Base-by-base conservation (phyloP, 345 rosid species). In the Lagerstroemia speciosa region DNA sequence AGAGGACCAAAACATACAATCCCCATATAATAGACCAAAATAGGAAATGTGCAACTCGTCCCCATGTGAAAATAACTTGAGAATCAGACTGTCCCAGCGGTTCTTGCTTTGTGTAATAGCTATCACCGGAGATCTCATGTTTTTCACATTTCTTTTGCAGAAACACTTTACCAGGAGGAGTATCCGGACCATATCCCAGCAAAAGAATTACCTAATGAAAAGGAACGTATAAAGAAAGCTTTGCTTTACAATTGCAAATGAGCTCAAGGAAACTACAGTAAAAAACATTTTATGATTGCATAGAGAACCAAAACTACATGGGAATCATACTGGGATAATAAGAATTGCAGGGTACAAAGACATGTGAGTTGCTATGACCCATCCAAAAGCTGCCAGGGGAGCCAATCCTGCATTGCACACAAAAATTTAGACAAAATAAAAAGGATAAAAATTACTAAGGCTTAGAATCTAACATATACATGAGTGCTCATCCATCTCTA, bases 361-460 rank as follows among this genome's bases (percentile, higher is more conserved):
- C 73, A 89, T 67, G 78, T 94, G 98, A 20, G 90, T 84, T 64
- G 98, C 93, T 77, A 94, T 80, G 77, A 91, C 93, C 86, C 91
- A 86, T 69, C 92, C 98, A 83, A 94, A 91, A 52, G 97, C 93
- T 76, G 99, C 97, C 83, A 89, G 70, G 36, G 93, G 88, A 74
- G 85, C 83, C 66, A 78, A 57, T 74, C 96, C 99, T 94, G 66
- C 52, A 60, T 31, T 67, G 50, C 62, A 14, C 26, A 38, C 46
- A 64, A 36, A 3, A 27, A 64, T 64, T n/a, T 6, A 36, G 26
- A 22, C 14, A 63, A 16, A 32, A 32, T 63, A 16, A 31, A 17
- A 17, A 33, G 67, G 17, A 22, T 22, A 36, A 36, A 12, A 10
- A 12, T 14, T 58, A 58, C 11, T 58, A 58, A 53, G 60, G 12